These are phyloP conservation scores for Alnus glutinosa DNA, from an alignment of 306 rosid genomes.

Conservation along the genomic window DNA sequence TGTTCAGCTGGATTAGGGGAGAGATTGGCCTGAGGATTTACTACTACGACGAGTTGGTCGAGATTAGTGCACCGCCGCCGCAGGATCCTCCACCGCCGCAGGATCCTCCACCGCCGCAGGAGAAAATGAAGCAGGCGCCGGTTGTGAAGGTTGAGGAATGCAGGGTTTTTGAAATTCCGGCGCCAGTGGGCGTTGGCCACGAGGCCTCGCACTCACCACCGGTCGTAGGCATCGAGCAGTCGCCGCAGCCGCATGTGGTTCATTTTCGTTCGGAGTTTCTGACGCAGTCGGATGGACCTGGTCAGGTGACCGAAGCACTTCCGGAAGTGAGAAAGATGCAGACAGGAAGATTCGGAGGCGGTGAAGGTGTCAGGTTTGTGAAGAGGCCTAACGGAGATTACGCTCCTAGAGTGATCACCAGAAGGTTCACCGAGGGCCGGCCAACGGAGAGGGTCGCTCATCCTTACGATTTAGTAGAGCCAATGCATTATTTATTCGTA, in stretches of 20 bases:
- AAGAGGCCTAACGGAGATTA: conserved; percentile 64
- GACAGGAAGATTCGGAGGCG: conserved; percentile 33
- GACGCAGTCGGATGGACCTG: conserved; percentile 30
- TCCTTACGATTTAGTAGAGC: conserved; percentile 82
- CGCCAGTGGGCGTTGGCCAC: conserved; percentile 34
- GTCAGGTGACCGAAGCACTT: background rate
- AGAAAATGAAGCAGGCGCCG: conserved; percentile 39
- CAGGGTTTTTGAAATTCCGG: conserved; percentile 44
- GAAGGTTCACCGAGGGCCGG: conserved; percentile 24
- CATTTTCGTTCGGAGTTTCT: conserved; percentile 48
- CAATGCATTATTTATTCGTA: conserved; percentile 81
- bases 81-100: background rate
- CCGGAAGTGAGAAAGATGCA: conserved; percentile 75
- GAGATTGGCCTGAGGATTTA: conserved; percentile 67
- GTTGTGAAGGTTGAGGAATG: conserved; percentile 49
- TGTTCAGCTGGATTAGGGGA: conserved; percentile 84
- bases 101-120: conserved; percentile 16
- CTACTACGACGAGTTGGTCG: conserved; percentile 63
- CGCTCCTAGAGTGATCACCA: conserved; percentile 61
- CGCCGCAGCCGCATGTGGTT: conserved; percentile 54
- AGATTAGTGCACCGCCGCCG: conserved; percentile 36
- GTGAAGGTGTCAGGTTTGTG: conserved; percentile 57
- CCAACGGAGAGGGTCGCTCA: conserved; percentile 19
- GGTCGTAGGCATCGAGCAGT: conserved; percentile 54
- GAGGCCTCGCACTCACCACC: conserved; percentile 51